A percentile compares a stretch with the other conserved stretches of the same genome.
phyloP scores from a whole-genome alignment of 139 green algal species.

The Tetraselmis chui region DNA sequence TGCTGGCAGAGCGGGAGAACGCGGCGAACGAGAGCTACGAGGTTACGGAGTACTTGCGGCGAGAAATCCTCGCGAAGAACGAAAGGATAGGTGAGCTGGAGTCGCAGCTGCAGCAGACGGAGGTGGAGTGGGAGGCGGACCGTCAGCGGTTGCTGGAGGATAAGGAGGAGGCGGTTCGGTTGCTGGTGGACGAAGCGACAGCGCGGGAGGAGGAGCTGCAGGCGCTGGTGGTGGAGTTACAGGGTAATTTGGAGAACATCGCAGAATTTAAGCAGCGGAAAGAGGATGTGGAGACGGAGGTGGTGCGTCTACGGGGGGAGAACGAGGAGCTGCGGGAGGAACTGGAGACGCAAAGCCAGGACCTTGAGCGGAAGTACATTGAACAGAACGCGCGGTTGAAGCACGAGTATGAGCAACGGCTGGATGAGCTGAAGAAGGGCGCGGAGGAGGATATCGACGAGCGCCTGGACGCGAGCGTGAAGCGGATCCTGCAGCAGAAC shows the following conservation, averaged over 20 bases:
- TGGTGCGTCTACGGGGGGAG: slow-evolving; percentile 43
- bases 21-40: slow-evolving; percentile 60
- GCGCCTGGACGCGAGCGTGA: slow-evolving; percentile 55
- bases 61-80: slow-evolving; percentile 54
- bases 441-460: slow-evolving; percentile 62
- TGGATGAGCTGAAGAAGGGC: slow-evolving; percentile 60
- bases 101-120: background rate
- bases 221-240: slow-evolving; percentile 5
- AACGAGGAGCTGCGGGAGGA: slow-evolving; percentile 47
- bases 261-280: slow-evolving; percentile 38
- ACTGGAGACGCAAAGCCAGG: slow-evolving; percentile 35
- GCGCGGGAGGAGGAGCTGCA: slow-evolving; percentile 2
- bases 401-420: slow-evolving; percentile 64
- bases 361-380: slow-evolving; percentile 65
- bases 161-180: background rate
- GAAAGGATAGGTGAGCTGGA: slow-evolving; percentile 49
- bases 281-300: slow-evolving; percentile 18
- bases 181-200: background rate
- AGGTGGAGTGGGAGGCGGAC: slow-evolving; percentile 6
- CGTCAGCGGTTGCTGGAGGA: background rate
- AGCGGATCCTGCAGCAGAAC: slow-evolving; percentile 71
- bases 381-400: slow-evolving; percentile 53
- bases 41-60: slow-evolving; percentile 56
- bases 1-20: slow-evolving; percentile 52
- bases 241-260: slow-evolving; percentile 5